Base-by-base conservation (phyloP, 2,329 filamentous ascomycete species). In the Fusarium sororula region DNA sequence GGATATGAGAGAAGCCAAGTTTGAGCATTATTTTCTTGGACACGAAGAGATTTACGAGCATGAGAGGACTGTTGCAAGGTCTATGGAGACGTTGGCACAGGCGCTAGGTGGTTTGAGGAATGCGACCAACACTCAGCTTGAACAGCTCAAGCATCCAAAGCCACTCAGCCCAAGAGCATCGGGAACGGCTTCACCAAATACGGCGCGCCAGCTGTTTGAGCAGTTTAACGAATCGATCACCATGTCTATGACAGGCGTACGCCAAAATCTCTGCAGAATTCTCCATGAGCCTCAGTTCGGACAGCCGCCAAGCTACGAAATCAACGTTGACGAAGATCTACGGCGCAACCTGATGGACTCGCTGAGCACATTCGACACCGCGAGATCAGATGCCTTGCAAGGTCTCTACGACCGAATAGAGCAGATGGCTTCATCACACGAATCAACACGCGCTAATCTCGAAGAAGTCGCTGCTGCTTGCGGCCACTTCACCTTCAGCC, bases 381-480 rank as follows among this genome's bases (percentile, higher is more conserved):
- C 95, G 0, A 85, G 98, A 20, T 93, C 94, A 3, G 96, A 93
- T 50, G 95, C 96, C 0, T 84, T 99, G 3, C 88, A 91, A 55
- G 88, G 92, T 45, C 87, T 99, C 0, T 98, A 99, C 81, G 90
- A 89, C 68, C 92, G 89, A 50, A 94, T 95, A 63, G 91, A 95
- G 75, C 86, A 94, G 22, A 90, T 69, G 61, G 61, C 61, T 1
- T 66, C 69, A 88, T 26, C 89, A 87, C 65, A 86, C 88, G 14
- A 88, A 89, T 53, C 91, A 85, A 93, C 59, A 90, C 92, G 72
- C 86, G 95, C 24, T 90, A 96, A 80, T 94, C 94, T 14, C 93
- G 96, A 99, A 81, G 96, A 99, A 82, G 95, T 98, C 6, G 95
- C 95, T 26, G 96, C 96, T 15, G 97, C 95, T 41, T 99, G 96